Evolutionary conservation across 768 basidiomycete genomes (phyloP), one percentile per base, ranked within the genome.

Genomic region (Tricholoma bakamatsutake): DNA sequence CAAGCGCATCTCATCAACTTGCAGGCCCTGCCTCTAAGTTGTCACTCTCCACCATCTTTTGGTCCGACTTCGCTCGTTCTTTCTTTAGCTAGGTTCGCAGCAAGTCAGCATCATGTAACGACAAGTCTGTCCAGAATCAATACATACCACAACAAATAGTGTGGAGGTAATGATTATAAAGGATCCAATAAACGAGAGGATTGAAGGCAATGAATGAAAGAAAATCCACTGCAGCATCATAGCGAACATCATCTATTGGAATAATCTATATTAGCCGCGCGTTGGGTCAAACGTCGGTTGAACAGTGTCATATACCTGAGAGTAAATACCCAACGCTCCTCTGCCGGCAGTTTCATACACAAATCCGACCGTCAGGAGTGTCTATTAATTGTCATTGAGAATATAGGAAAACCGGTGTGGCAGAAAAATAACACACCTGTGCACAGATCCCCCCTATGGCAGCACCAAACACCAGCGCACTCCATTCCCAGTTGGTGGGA

Each of bases 281-380:
- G n/a, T 15, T 17, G n/a, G n/a, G 39, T n/a, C n/a, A n/a, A 17
- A 39, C 5, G 17, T 39, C n/a, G 4, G 15, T n/a, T 15, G n/a
- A 11, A 43, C 18, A 11, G 18, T 11, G 11, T 1, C n/a, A 43
- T 39, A 21, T 54, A 69, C 57, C 51, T 67, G 68, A 51, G 70
- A 70, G 52, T 73, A 90, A 4, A 86, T 68, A 0, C 80, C 85
- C 61, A 90, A 71, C 1, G 83, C 73, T 0, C 83, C 85, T 40
- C 86, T 69, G 0, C 82, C 80, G 11, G 60, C 61, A 3, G 67
- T 65, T 54, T 69, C 68, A 76, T 3, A 79, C 78, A 9, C 83
- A 73, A 66, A 67, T 0, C 85, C 87, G 62, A 82, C 69, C 1
- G 83, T 85, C 35, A 89, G 63, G 3, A 87, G 68, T 1, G 76